These are phyloP conservation scores for Nepenthes mirabilis DNA, from an alignment of 148 eudicot species.

Conservation along the genomic window DNA sequence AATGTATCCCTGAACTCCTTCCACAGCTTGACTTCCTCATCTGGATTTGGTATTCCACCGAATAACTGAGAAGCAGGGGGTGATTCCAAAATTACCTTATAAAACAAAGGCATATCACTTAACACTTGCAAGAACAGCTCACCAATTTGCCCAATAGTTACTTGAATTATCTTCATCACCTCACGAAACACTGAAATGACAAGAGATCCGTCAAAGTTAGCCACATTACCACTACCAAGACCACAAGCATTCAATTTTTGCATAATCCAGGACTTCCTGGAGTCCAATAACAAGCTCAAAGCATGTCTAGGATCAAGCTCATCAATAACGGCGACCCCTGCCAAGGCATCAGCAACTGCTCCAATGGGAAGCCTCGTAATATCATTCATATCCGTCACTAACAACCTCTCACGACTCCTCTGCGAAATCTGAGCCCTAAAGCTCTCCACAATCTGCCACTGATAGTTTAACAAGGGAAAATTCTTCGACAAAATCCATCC, in stretches of 20 bases:
- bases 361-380: conserved; percentile 17
- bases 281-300: conserved; percentile 60
- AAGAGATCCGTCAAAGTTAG: conserved; percentile 26
- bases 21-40: conserved; percentile 89
- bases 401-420: conserved; percentile 72
- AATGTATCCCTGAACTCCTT: conserved; percentile 63
- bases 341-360: conserved; percentile 76
- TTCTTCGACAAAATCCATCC: conserved; percentile 40
- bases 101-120: conserved; percentile 86
- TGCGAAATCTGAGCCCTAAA: conserved; percentile 85
- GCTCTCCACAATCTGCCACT: conserved; percentile 96
- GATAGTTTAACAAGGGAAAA: conserved; percentile 82
- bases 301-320: conserved; percentile 65
- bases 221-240: conserved; percentile 4
- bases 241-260: conserved; percentile 53
- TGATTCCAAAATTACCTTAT: conserved; percentile 62
- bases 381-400: conserved; percentile 33
- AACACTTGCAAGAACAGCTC: conserved; percentile 85
- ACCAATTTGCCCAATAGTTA: conserved; percentile 78
- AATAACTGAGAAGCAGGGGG: conserved; percentile 96
- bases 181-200: conserved; percentile 65
- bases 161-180: conserved; percentile 78
- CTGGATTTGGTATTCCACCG: conserved; percentile 84
- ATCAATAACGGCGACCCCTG: conserved; percentile 71
- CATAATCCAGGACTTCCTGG: conserved; percentile 61